Evolutionary conservation across 345 rosid genomes (phyloP).

Genomic region (Trapa incisa): DNA sequence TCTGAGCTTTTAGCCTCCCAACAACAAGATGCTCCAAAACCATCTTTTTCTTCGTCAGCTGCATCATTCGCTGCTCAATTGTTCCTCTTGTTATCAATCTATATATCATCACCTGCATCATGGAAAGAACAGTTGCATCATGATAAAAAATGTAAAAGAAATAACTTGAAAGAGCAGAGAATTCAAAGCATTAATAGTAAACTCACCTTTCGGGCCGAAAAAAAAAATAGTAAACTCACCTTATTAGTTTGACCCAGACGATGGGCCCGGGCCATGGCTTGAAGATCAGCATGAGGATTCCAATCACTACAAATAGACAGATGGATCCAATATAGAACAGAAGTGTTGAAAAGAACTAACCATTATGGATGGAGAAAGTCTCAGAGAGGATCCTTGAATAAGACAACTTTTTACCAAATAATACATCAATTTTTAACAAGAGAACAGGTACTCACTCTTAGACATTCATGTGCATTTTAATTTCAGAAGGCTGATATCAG

Average conservation of each 20-base stretch:
- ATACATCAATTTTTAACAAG: not conserved
- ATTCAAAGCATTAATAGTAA: constrained; percentile 2
- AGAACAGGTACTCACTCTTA: not conserved
- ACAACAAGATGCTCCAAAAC: constrained; percentile 99
- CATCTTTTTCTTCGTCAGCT: constrained; percentile 98
- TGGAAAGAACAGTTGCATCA: constrained; percentile 4
- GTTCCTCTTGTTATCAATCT: constrained; percentile 85
- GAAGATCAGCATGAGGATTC: constrained; percentile 99
- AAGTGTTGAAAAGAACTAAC: not conserved
- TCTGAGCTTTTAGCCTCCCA: constrained; percentile 92
- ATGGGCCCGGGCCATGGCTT: constrained; percentile 99
- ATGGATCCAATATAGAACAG: not conserved
- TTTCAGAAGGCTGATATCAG: not conserved
- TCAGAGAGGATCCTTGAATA: not conserved
- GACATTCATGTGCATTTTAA: not conserved
- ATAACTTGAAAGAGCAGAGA: constrained; percentile 5
- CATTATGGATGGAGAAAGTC: not conserved
- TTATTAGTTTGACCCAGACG: constrained; percentile 97
- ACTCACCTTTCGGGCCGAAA: constrained; percentile 34
- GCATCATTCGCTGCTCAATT: constrained; percentile 99
- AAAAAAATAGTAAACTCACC: constrained; percentile 27
- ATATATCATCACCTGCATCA: constrained; percentile 80
- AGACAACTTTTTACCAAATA: not conserved
- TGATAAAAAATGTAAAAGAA: not conserved
- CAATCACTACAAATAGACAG: constrained; percentile 58